Conservation (phyloP, 208 protist genomes). For the Tritrichomonas musculus region DNA sequence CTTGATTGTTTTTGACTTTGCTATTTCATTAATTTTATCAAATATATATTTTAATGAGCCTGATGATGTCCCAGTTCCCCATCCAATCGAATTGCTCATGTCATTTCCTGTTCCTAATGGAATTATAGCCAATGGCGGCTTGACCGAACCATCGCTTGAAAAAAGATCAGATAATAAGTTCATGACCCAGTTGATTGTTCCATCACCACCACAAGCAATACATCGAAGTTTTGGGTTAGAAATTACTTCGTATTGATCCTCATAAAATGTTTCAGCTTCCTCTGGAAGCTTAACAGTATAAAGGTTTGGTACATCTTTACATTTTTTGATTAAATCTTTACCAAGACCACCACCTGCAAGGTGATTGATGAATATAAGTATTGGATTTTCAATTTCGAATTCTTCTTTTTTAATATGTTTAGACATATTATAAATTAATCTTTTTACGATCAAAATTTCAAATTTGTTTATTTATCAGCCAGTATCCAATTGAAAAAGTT, state of each 20-base stretch:
- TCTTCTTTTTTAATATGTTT: no score
- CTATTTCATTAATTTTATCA: not conserved
- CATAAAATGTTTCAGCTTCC: not conserved
- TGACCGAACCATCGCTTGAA: not conserved
- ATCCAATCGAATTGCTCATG: not conserved
- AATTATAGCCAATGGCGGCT: not conserved
- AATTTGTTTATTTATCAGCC: no score
- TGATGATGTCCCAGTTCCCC: not conserved
- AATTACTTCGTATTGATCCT: not conserved
- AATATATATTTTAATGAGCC: not conserved
- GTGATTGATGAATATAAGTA: not conserved
- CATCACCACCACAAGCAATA: not conserved
- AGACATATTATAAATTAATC: no score
- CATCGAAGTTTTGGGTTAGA: not conserved
- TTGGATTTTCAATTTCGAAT: no score
- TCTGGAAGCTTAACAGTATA: not conserved
- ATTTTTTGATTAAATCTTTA: not conserved
- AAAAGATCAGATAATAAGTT: not conserved
- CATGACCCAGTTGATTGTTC: not conserved
- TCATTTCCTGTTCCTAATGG: conserved; percentile 28
- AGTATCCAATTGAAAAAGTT: no score
- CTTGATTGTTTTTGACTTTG: not conserved
- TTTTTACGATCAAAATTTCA: no score
- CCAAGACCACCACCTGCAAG: not conserved
- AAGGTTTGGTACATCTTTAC: not conserved